These are phyloP conservation scores for Naganishia friedmannii DNA, from an alignment of 768 basidiomycete species.

Conservation along the genomic window DNA sequence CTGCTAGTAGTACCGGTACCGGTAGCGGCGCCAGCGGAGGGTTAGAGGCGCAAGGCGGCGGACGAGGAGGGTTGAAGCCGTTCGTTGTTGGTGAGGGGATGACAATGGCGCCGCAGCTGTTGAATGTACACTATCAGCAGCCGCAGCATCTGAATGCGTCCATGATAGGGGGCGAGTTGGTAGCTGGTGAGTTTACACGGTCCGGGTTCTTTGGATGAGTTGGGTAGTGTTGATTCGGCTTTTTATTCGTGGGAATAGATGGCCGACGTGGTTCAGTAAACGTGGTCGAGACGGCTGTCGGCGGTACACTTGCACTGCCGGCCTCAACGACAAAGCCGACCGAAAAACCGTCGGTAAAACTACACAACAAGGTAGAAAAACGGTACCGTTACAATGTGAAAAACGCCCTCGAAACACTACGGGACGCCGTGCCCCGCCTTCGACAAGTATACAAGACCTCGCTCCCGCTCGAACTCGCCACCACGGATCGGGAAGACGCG, in stretches of 20 bases:
- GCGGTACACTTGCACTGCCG: too few species aligned
- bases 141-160: not conserved
- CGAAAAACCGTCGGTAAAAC: constrained; percentile 36
- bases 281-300: not conserved
- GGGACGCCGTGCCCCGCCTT: constrained; percentile 49
- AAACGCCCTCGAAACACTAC: constrained; percentile 47
- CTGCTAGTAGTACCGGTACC: too few species aligned
- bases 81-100: not conserved
- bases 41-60: not conserved
- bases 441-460: constrained; percentile 49
- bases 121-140: not conserved
- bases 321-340: not conserved
- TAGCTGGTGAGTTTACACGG: too few species aligned
- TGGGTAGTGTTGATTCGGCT: too few species aligned
- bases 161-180: not conserved
- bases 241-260: too few species aligned
- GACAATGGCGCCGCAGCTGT: not conserved
- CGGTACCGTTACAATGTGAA: constrained; percentile 51
- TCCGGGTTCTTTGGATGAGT: too few species aligned
- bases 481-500: constrained; percentile 43
- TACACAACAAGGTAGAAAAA: constrained; percentile 52
- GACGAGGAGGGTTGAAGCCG: not conserved
- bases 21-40: too few species aligned
- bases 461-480: constrained; percentile 40
- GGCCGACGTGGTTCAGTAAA: not conserved